Evolutionary conservation across 108 stramenopile genomes (phyloP), one percentile per base, ranked within the genome.

Genomic region (Skeletonema tropicum): DNA sequence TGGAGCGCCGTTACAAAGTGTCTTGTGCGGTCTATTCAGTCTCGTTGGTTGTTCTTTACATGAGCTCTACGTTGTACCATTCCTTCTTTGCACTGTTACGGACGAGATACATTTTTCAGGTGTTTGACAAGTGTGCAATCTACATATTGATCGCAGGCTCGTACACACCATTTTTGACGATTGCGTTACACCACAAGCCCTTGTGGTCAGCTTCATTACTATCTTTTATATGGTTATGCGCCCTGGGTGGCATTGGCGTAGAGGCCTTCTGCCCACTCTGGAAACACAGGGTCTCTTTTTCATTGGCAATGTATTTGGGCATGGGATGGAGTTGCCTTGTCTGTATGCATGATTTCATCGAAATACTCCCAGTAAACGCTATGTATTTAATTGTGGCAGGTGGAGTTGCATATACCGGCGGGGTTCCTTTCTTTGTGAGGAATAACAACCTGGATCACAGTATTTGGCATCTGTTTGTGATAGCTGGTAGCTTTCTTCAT

Each of bases 131-230:
- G 71, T 87, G 92, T 42, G 97, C 96, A 31, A 99, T 99, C 71
- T 99, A 97, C 83, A 73, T 98, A 38, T 85, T 99, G 19, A 98
- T 99, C 75, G 97, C 98, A 11, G 98, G 99, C 8, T 89, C 86
- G 29, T 99, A 99, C 83, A 96, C 97, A 15, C 99, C 99, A 9
- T 97, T 98, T 74, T 55, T 97, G 19, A 79, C 77, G 62, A 89
- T 98, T 49, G 75, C 88, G 31, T 74, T 95, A 52, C 86, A 79
- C 26, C 87, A 98, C 76, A 76, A 94, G 29, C 75, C 74, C 13
- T 35, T 81, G 5, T 87, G 71, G 30, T 88, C 88, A n/a, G 29
- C 52, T 15, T 68, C 89, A 14, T 69, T 98, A 57, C 76, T 97
- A 35, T 63, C 80, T 10, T 90, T 94, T 63, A 84, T 96, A 52